These are phyloP conservation scores for Plasmodium gallinaceum DNA, from an alignment of 169 alveolate species.

Conservation along the genomic window DNA sequence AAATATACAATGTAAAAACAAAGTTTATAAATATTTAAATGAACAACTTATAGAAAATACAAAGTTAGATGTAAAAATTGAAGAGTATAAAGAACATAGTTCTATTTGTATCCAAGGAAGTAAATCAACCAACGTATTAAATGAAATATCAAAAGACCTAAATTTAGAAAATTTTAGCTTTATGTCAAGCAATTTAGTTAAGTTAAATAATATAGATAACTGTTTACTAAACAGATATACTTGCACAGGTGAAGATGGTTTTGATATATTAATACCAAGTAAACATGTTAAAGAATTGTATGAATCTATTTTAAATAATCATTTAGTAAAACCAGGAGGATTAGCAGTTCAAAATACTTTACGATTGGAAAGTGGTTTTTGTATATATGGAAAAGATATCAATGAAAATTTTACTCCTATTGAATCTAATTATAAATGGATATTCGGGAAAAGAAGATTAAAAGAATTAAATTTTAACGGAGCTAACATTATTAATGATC, in stretches of 20 bases:
- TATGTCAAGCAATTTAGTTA: slow-evolving; percentile 60
- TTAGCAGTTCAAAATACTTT: slow-evolving; percentile 68
- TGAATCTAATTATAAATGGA: slow-evolving; percentile 77
- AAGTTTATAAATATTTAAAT: slow-evolving; percentile 60
- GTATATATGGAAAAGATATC: slow-evolving; percentile 76
- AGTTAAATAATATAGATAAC: slow-evolving; percentile 38
- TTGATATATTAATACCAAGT: slow-evolving; percentile 67
- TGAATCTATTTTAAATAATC: slow-evolving; percentile 39
- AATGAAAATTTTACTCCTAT: slow-evolving; percentile 71
- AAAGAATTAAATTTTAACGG: slow-evolving; percentile 76
- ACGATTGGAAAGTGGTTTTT: slow-evolving; percentile 77
- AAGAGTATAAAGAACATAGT: slow-evolving; percentile 66
- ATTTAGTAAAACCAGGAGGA: slow-evolving; percentile 77
- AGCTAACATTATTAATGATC: slow-evolving; percentile 64
- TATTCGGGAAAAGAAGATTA: slow-evolving; percentile 64
- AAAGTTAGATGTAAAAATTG: slow-evolving; percentile 50
- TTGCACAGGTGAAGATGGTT: slow-evolving; percentile 79
- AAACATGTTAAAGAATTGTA: slow-evolving; percentile 39
- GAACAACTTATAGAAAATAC: slow-evolving; percentile 49
- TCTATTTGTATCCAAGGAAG: slow-evolving; percentile 72
- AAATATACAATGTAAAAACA: slow-evolving; percentile 73
- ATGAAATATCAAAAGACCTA: slow-evolving; percentile 24
- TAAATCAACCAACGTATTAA: slow-evolving; percentile 55
- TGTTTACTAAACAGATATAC: slow-evolving; percentile 67
- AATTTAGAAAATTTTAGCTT: slow-evolving; percentile 63